A percentile compares a stretch with the other conserved stretches of the same genome.
Evolutionary conservation across 1,284 basidiomycete genomes (phyloP).

Genomic region (Malassezia yamatoensis): DNA sequence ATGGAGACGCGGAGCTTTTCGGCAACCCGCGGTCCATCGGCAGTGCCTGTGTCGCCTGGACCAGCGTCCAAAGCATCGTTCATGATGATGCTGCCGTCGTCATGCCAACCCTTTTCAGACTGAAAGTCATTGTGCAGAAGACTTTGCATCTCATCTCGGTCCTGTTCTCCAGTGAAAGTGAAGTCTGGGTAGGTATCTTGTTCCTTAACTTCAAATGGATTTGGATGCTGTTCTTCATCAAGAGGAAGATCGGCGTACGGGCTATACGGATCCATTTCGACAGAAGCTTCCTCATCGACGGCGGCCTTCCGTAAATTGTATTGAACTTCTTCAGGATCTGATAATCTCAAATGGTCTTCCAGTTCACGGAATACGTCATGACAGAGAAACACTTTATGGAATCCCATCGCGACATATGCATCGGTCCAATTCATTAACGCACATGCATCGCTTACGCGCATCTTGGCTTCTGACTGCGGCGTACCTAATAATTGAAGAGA

Average conservation of each 20-base stretch:
- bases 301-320: slow-evolving; percentile 55
- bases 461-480: slow-evolving; percentile 50
- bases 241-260: slow-evolving; percentile 36
- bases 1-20: slow-evolving; percentile 74
- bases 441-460: slow-evolving; percentile 50
- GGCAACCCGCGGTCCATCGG: slow-evolving; percentile 55
- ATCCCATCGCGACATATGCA: slow-evolving; percentile 66
- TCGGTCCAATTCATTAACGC: slow-evolving; percentile 61
- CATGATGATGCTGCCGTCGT: slow-evolving; percentile 3
- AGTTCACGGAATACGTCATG: slow-evolving; percentile 77
- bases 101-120: neutral
- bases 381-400: slow-evolving; percentile 73
- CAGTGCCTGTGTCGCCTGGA: slow-evolving; percentile 38
- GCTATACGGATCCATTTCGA: slow-evolving; percentile 55
- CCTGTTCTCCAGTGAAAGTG: slow-evolving; percentile 4
- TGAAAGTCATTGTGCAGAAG: neutral
- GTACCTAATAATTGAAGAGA: slow-evolving; percentile 51
- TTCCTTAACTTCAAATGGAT: neutral
- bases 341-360: slow-evolving; percentile 71
- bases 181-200: neutral
- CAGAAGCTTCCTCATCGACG: slow-evolving; percentile 18
- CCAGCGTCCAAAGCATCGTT: slow-evolving; percentile 55
- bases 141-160: slow-evolving; percentile 7
- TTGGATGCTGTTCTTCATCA: slow-evolving; percentile 3
- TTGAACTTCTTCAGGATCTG: slow-evolving; percentile 56